Evolutionary conservation across 1,284 basidiomycete genomes (phyloP), one percentile per base, ranked within the genome.

Genomic region (Retiboletus fuscus): DNA sequence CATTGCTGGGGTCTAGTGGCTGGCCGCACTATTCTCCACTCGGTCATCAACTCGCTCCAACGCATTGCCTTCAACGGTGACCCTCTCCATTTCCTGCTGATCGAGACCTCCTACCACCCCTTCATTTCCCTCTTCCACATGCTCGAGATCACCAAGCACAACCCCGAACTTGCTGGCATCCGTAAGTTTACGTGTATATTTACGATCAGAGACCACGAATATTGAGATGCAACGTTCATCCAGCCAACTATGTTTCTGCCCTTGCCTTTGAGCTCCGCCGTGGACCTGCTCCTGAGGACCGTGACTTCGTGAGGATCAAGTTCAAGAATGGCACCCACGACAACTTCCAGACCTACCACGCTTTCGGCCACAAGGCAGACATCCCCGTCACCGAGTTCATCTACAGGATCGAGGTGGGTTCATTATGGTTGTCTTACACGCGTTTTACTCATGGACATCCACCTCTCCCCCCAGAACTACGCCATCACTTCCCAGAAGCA

Each of bases 111-210:
- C 74, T 96, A 96, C 86, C 95, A 96, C 82, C 93, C 95, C 24
- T 94, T 96, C 88, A 91, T 96, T 77, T 95, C 94, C 22, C 87
- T 96, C 80, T 92, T 95, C 89, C 90, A 92, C 81, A 89, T 95
- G 83, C 91, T 93, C 24, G 91, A 91, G 68, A 83, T 91, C 70
- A 76, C 83, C 72, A 84, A 88, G 72, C 82, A 87, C 34, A 83
- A 90, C 80, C 91, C 92, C 3, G 87, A 91, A 67, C 82, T 92
- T 70, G 82, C 84, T 58, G 90, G 87, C 55, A 90, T 95, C 73
- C 92, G 92, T 92, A 77, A 77, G 89, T 88, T 61, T 10, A 64
- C 16, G 18, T 44, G 63, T 28, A 26, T 58, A 44, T 68, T 65
- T 28, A 60, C 34, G 5, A 61, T 30, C 24, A 43, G 49, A 65